These are phyloP conservation scores for Collybia nuda DNA, from an alignment of 768 basidiomycete genomes.

Conservation along the genomic window DNA sequence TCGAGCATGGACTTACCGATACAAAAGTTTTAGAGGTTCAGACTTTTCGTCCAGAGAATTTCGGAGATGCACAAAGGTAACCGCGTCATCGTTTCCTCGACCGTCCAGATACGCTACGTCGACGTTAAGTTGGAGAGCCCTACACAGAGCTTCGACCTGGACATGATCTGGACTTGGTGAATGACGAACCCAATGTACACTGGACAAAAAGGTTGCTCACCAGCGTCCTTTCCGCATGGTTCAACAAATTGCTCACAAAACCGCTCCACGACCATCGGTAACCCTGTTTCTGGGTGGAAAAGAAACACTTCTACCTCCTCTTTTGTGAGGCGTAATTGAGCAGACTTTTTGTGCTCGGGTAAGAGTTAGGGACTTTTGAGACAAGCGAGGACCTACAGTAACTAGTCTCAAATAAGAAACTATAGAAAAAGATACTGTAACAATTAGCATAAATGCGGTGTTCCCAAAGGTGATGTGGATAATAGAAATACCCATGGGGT, in stretches of 20 bases:
- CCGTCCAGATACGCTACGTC: constrained; percentile 3
- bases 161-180: constrained; percentile 61
- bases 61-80: background rate
- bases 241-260: constrained; percentile 85
- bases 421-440: constrained; percentile 65
- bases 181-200: background rate
- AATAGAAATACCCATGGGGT: constrained; percentile 40
- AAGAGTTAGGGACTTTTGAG: background rate
- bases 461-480: background rate
- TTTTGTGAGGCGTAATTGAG: constrained; percentile 70
- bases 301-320: constrained; percentile 71
- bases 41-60: background rate
- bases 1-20: background rate
- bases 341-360: constrained; percentile 38
- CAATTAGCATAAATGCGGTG: background rate
- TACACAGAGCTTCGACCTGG: constrained; percentile 75
- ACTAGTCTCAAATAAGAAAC: constrained; percentile 80
- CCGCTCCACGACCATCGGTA: constrained; percentile 50
- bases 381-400: constrained; percentile 39
- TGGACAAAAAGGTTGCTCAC: constrained; percentile 27
- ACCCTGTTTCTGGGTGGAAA: constrained; percentile 69
- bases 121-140: constrained; percentile 59
- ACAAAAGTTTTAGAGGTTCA: constrained; percentile 1
- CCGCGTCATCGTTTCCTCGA: background rate
- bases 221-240: constrained; percentile 74